A percentile compares a stretch with the other conserved stretches of the same genome.
phyloP scores from a whole-genome alignment of 441 rosid genomes.

The Isatis lusitanica region DNA sequence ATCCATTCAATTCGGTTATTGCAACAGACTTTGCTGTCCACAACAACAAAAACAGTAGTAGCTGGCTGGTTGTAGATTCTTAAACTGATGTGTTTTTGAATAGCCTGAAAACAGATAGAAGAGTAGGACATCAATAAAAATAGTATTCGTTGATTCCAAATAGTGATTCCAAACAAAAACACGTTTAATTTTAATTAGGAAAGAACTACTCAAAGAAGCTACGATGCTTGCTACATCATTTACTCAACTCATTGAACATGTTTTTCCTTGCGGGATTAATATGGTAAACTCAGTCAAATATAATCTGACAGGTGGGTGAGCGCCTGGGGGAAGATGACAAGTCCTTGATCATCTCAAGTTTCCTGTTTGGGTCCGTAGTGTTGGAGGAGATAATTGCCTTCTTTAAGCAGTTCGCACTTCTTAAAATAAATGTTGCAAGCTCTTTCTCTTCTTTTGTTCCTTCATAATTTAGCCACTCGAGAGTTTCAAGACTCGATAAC shows the following conservation, averaged over 20 bases:
- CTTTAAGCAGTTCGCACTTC: conserved; percentile 6
- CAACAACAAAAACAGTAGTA: too few relatives aligned
- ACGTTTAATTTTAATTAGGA: too few relatives aligned
- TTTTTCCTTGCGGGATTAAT: too few relatives aligned
- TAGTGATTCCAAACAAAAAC: too few relatives aligned
- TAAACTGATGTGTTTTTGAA: background rate
- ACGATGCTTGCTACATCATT: too few relatives aligned
- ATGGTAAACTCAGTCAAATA: background rate
- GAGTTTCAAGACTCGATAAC: background rate
- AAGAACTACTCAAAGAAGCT: too few relatives aligned
- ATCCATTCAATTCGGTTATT: background rate
- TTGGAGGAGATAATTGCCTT: conserved; percentile 4
- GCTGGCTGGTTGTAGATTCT: too few relatives aligned
- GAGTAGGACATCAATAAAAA: background rate
- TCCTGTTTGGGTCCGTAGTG: background rate
- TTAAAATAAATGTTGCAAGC: background rate
- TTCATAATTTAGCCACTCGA: background rate
- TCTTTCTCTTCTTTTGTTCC: background rate
- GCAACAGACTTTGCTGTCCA: background rate
- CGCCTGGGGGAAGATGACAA: background rate
- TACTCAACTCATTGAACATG: too few relatives aligned
- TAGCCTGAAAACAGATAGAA: background rate
- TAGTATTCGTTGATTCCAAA: too few relatives aligned
- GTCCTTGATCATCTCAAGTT: background rate
- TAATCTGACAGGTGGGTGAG: background rate